Base-by-base conservation (phyloP, 2,329 filamentous ascomycete genomes). In the Fusarium sp. region DNA sequence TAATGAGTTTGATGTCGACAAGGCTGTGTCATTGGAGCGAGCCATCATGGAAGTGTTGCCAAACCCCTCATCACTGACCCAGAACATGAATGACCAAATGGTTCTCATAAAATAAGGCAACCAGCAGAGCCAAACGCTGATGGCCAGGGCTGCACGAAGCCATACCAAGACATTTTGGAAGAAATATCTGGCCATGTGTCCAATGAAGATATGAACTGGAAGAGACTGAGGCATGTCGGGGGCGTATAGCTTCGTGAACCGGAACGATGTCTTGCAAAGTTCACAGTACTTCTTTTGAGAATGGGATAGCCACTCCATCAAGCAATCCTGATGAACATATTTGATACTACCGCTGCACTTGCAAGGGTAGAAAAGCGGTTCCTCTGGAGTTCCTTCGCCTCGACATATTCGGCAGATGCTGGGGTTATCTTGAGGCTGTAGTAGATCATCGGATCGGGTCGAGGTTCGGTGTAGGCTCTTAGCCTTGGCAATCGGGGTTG, bases 211-310 rank as follows among this genome's bases (percentile, higher is more conserved):
- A 54, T 92, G 89, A 45, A 92, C 88, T 1, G 97, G 96, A 20
- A 99, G 88, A 18, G 89, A 90, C 72, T 90, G 89, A 4, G 96
- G 97, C 96, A 99, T 99, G 79, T 95, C 90, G 8, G 95, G 94
- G 70, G 95, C 92, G 85, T 99, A 99, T 44, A 99, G 89, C 84
- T 99, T 99, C 60, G 96, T 99, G 86, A 99, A 99, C 69, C 95
- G 93, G 81, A 98, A 99, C 0, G 95, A 92, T 6, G 96, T 99
- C 86, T 99, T 99, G 90, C 96, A 99, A 41, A 99, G 91, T 85
- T 99, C 96, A 87, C 97, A 99, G 86, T 99, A 94, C 83, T 98
- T 98, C 89, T 99, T 99, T 82, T 99, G 95, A 4, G 96, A 98
- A 83, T 99, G 97, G 56, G 95, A 96, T 28, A 99, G 88, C 96